These are phyloP conservation scores for Termitomyces heimii DNA, from an alignment of 768 basidiomycete species.

Conservation along the genomic window DNA sequence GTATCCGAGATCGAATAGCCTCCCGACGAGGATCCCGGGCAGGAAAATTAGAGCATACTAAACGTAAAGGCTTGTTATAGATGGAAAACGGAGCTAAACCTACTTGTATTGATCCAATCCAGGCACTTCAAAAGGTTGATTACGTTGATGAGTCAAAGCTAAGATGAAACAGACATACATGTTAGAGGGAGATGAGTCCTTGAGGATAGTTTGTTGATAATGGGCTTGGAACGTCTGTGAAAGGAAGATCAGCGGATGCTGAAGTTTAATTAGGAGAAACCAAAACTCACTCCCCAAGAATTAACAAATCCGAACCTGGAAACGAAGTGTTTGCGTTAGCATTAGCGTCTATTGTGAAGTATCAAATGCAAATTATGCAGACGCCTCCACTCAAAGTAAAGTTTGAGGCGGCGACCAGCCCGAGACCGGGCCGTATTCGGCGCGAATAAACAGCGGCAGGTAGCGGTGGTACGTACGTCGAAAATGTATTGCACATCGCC, in stretches of 20 bases:
- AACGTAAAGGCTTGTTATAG: background rate
- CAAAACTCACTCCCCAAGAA: constrained; percentile 58
- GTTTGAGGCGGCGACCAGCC: background rate
- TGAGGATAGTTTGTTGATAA: constrained; percentile 2
- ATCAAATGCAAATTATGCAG: too few species aligned
- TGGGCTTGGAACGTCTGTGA: constrained; percentile 6
- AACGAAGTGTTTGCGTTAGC: constrained; percentile 7
- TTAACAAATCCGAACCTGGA: constrained; percentile 63
- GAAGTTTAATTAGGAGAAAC: background rate
- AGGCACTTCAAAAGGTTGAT: background rate
- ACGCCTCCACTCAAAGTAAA: background rate
- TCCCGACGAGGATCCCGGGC: constrained; percentile 55
- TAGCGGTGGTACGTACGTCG: constrained; percentile 33
- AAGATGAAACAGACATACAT: background rate
- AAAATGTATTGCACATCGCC: constrained; percentile 42
- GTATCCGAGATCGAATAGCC: constrained; percentile 68
- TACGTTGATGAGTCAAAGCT: background rate
- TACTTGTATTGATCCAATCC: constrained; percentile 11
- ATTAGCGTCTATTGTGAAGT: background rate
- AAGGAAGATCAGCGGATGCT: background rate
- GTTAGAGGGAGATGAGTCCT: background rate
- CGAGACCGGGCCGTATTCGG: background rate
- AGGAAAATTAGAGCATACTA: constrained; percentile 62
- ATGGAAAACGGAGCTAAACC: background rate
- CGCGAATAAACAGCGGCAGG: too few species aligned